Base-by-base conservation (phyloP, 176 grass and related monocot genomes). In the Tillandsia leiboldiana region DNA sequence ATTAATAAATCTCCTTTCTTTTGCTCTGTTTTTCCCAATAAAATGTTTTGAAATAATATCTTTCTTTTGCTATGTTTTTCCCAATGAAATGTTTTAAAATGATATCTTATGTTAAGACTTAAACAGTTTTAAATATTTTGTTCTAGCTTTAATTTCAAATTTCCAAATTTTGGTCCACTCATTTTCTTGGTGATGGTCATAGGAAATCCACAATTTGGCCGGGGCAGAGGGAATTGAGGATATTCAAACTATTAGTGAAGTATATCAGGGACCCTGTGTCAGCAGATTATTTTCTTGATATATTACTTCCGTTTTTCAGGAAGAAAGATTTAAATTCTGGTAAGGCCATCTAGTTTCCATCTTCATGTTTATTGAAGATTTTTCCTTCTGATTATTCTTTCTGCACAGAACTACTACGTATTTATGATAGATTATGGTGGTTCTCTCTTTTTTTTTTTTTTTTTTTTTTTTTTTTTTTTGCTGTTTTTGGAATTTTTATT, bases 251-350 rank as follows among this genome's bases (percentile, higher is more conserved):
- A 75, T 77, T 96, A 84, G 62, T 87, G 53, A 92, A 72, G 59
- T 90, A 90, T 62, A 90, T 92, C 68, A 87, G 51, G 71, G 79
- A 92, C 27, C 70, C 81, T 53, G 67, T 63, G 50, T 68, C 80
- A 69, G 86, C 89, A 22, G 79, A 61, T 23, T 72, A 69, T 80
- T 81, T 96, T 28, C 49, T 87, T 53, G 89, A 90, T 64, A 81
- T 96, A 50, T 78, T 96, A 66, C 83, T 96, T 77, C 93, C 86
- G 10, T 79, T 92, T 90, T 89, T 96, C 64, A 90, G 65, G 68
- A 96, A 90, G 68, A 92, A 89, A 76, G 79, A 81, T 67, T 75
- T 73, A 13, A 96, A 67, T 18, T 49, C 82, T 74, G 89, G 93
- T 92, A 78, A 63, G 77, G 11, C 54, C 54, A 8, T 17, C 20